phyloP scores from a whole-genome alignment of 108 stramenopile species.

The Fistulifera pelliculosa region DNA sequence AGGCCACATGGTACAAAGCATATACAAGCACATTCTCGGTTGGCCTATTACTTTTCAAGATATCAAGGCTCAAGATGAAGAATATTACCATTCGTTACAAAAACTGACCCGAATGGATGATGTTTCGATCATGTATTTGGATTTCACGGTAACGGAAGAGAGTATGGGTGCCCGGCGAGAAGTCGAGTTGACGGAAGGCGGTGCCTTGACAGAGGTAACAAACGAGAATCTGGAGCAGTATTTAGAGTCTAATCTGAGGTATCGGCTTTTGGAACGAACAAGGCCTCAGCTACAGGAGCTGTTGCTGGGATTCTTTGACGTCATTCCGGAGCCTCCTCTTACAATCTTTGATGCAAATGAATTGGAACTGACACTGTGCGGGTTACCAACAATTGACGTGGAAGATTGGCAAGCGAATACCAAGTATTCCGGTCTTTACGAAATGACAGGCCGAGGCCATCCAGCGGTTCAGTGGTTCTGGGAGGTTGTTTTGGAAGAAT shows the following conservation, averaged over 20 bases:
- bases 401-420: constrained; percentile 90
- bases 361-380: constrained; percentile 95
- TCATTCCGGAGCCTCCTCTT: constrained; percentile 90
- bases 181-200: constrained; percentile 84
- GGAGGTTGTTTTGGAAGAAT: constrained; percentile 82
- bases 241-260: constrained; percentile 81
- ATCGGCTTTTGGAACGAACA: constrained; percentile 80
- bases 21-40: constrained; percentile 98
- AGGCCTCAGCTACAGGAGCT: constrained; percentile 83
- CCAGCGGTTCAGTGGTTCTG: constrained; percentile 90
- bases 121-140: constrained; percentile 79
- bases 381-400: constrained; percentile 89
- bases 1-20: constrained; percentile 92
- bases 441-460: constrained; percentile 40
- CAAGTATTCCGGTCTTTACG: constrained; percentile 71
- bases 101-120: constrained; percentile 60
- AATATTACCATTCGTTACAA: constrained; percentile 72
- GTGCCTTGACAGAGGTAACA: constrained; percentile 81
- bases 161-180: constrained; percentile 65
- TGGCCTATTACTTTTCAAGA: constrained; percentile 94
- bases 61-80: constrained; percentile 80
- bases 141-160: constrained; percentile 93
- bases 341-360: constrained; percentile 95
- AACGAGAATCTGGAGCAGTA: constrained; percentile 91
- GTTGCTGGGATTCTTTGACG: constrained; percentile 92